A percentile compares a stretch with the other conserved stretches of the same genome.
phyloP scores from a whole-genome alignment of 495 filamentous ascomycete species.

The Penicillium tannophilum region DNA sequence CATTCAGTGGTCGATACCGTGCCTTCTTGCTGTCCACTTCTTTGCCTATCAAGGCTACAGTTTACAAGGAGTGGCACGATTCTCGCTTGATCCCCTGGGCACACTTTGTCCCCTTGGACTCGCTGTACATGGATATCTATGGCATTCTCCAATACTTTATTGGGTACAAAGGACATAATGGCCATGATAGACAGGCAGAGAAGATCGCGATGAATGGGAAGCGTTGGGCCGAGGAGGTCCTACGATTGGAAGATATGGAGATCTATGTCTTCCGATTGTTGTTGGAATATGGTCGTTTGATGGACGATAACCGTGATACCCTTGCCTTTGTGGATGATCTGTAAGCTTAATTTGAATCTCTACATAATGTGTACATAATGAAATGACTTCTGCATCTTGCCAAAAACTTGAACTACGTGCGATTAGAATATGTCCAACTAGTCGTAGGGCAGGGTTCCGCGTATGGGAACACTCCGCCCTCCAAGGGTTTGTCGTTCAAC shows the following conservation, averaged over 20 bases:
- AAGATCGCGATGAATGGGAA: constrained; percentile 44
- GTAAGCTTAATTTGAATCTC: not conserved
- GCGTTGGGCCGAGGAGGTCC: constrained; percentile 38
- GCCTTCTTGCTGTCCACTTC: constrained; percentile 46
- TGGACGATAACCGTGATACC: constrained; percentile 1
- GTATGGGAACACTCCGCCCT: no score
- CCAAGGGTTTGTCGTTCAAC: no score
- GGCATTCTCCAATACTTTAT: constrained; percentile 47
- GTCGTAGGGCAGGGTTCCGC: no score
- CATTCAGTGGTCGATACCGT: constrained; percentile 53
- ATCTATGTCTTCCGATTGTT: constrained; percentile 47
- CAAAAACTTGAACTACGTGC: no score
- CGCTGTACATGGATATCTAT: constrained; percentile 33
- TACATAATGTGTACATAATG: not conserved
- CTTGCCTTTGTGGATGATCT: not conserved
- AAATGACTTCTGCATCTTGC: not conserved
- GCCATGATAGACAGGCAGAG: constrained; percentile 30
- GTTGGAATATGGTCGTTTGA: constrained; percentile 5
- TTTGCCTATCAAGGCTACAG: constrained; percentile 48
- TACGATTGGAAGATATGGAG: constrained; percentile 41
- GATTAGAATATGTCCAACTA: no score
- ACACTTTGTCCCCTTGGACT: constrained; percentile 52
- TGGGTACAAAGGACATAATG: constrained; percentile 39
- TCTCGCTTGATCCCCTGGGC: constrained; percentile 57
- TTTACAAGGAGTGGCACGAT: constrained; percentile 60